Percentiles rank a stretch among this genome's conserved stretches.
phyloP scores from a whole-genome alignment of 2,329 filamentous ascomycete genomes.

The Fusarium sp. region DNA sequence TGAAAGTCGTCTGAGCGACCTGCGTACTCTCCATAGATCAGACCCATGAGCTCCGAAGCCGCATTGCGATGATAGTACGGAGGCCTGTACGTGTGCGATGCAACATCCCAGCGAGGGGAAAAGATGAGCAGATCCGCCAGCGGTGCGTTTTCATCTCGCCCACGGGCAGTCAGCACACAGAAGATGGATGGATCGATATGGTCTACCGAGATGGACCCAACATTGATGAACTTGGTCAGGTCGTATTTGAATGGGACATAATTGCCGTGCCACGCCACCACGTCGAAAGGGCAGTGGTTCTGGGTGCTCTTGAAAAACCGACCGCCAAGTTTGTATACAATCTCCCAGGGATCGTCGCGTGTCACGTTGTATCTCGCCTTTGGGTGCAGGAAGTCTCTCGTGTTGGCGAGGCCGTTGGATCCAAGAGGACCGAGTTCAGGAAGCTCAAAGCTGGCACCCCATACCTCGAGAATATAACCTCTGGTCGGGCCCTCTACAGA shows the following conservation, averaged over 20 bases:
- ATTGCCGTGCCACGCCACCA: conserved; percentile 77
- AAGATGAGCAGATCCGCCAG: conserved; percentile 74
- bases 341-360: conserved; percentile 62
- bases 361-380: conserved; percentile 65
- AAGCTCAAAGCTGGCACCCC: conserved; percentile 69
- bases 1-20: conserved; percentile 37
- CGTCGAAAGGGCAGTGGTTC: conserved; percentile 73
- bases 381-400: conserved; percentile 71
- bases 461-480: conserved; percentile 74
- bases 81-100: conserved; percentile 68
- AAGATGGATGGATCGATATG: conserved; percentile 74
- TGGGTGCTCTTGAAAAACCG: conserved; percentile 69
- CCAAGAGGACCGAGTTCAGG: conserved; percentile 74
- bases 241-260: conserved; percentile 70
- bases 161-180: conserved; percentile 69
- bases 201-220: conserved; percentile 57
- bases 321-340: conserved; percentile 70
- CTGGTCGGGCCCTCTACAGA: conserved; percentile 63
- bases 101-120: conserved; percentile 71
- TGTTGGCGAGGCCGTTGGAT: conserved; percentile 71
- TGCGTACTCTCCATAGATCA: conserved; percentile 53
- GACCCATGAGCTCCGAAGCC: conserved; percentile 65
- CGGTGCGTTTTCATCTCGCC: conserved; percentile 61
- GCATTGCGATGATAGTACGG: conserved; percentile 73
- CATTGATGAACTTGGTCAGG: conserved; percentile 64